Evolutionary conservation across 192 early-diverging fungal genomes (phyloP), one percentile per base, ranked within the genome.

Genomic region (Coemansia brasiliensis): DNA sequence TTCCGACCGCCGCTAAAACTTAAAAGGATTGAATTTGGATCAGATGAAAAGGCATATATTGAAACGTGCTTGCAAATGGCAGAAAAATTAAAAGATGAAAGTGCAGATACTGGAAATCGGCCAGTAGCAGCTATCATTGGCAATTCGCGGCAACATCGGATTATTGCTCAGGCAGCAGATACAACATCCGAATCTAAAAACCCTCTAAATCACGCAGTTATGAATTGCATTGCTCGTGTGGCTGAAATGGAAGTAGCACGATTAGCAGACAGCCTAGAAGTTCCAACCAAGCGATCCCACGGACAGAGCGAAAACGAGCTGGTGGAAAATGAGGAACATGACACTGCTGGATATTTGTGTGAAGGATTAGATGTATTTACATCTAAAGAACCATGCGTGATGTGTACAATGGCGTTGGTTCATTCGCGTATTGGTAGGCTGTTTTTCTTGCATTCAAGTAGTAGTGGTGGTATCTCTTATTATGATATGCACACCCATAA

Each of bases 351-450:
- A 4, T 95, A 97, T 61, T 66, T 95, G 18, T 94, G 92, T 58
- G 93, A 84, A 9, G 91, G 86, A 4, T 76, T 90, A 21, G 93
- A 97, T 59, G 65, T 92, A 22, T 97, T 90, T 73, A 51, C 92
- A 37, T 81, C 84, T 11, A 82, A 85, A 38, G 93, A 97, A 57
- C 94, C 94, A 4, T 97, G 94, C 48, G 83, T 84, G 16, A 97
- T 95, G 94, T 97, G 94, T 37, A 79, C 88, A 0, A 97, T 97
- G 94, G 93, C 89, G 1, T 64, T 97, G 26, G 86, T 97, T n/a
- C 94, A 97, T 69, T 97, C 94, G 15, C 84, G 94, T 5, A 84
- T 97, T 39, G 83, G 85, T 5, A 81, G 93, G 5, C 86, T 97
- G n/a, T 97, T 95, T 63, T 94, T 69, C 42, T 15, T 79, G 2